Conservation (phyloP, 2,329 filamentous ascomycete species). For the Chrysoporthe cubensis region DNA sequence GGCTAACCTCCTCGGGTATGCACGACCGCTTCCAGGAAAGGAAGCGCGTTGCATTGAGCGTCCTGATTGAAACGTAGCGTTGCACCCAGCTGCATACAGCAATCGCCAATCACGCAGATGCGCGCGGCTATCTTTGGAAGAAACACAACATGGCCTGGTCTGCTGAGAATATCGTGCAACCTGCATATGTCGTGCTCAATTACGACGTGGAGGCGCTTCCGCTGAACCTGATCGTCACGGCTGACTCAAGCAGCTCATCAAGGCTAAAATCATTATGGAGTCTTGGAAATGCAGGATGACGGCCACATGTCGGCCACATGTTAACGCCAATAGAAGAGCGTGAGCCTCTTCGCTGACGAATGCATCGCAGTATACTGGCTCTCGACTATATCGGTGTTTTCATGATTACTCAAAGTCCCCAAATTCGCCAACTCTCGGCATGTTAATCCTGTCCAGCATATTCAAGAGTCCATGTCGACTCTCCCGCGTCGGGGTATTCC, state of each 20-base stretch:
- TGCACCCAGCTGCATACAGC: not conserved
- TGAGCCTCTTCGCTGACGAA: too few relatives aligned
- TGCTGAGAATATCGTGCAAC: not conserved
- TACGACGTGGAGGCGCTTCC: not conserved
- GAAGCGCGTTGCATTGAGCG: not conserved
- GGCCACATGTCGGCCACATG: too few relatives aligned
- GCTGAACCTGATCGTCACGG: not conserved
- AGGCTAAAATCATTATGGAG: too few relatives aligned
- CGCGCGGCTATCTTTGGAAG: conserved; percentile 5
- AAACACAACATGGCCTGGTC: not conserved
- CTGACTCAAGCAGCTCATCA: not conserved
- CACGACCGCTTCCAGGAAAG: not conserved
- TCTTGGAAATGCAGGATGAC: too few relatives aligned
- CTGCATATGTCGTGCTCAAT: not conserved
- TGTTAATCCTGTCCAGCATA: too few relatives aligned
- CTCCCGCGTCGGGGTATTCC: not conserved
- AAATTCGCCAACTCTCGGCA: too few relatives aligned
- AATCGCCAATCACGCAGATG: not conserved
- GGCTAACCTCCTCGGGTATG: not conserved
- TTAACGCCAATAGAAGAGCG: too few relatives aligned
- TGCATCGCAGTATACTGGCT: too few relatives aligned
- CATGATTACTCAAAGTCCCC: too few relatives aligned
- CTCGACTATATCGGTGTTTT: too few relatives aligned
- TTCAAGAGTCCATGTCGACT: too few relatives aligned
- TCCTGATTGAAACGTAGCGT: not conserved